A percentile compares a stretch with the other conserved stretches of the same genome.
phyloP scores from a whole-genome alignment of 208 protist species.

The Strigomonas culicis region DNA sequence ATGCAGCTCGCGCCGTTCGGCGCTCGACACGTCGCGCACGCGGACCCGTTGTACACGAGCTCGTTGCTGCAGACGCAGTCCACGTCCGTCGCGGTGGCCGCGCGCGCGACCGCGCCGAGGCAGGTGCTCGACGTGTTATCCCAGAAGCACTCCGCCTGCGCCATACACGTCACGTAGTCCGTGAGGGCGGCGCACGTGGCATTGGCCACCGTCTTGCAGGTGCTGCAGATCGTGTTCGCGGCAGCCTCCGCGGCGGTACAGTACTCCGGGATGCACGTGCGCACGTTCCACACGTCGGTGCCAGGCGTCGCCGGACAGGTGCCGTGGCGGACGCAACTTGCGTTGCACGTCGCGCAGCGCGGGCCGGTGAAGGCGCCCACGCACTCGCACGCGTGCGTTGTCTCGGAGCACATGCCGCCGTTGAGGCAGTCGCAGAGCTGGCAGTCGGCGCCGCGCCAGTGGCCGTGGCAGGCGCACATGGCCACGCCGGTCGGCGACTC shows the following conservation, averaged over 20 bases:
- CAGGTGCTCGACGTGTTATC: neutral
- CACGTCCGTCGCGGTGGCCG: neutral
- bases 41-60: conserved; percentile 19
- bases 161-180: conserved; percentile 13
- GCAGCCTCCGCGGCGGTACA: conserved; percentile 17
- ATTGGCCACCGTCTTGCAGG: conserved; percentile 7
- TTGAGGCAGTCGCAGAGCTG: conserved; percentile 50
- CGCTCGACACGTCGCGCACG: conserved; percentile 25
- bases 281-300: conserved; percentile 28
- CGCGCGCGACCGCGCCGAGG: neutral
- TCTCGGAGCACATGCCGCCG: conserved; percentile 36
- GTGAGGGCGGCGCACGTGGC: conserved; percentile 7
- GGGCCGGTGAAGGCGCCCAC: conserved; percentile 31
- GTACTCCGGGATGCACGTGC: conserved; percentile 31
- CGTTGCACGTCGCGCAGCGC: conserved; percentile 41
- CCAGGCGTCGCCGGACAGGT: conserved; percentile 20
- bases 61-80: neutral
- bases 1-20: conserved; percentile 30
- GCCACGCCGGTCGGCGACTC: conserved; percentile 29
- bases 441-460: conserved; percentile 41
- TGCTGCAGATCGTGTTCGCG: conserved; percentile 18
- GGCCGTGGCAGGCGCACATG: conserved; percentile 39
- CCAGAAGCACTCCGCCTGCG: conserved; percentile 29
- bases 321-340: conserved; percentile 26
- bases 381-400: conserved; percentile 34